A percentile compares a stretch with the other conserved stretches of the same genome.
Conservation (phyloP, 2,329 filamentous ascomycete genomes). For the Gliomastix tumulicola region DNA sequence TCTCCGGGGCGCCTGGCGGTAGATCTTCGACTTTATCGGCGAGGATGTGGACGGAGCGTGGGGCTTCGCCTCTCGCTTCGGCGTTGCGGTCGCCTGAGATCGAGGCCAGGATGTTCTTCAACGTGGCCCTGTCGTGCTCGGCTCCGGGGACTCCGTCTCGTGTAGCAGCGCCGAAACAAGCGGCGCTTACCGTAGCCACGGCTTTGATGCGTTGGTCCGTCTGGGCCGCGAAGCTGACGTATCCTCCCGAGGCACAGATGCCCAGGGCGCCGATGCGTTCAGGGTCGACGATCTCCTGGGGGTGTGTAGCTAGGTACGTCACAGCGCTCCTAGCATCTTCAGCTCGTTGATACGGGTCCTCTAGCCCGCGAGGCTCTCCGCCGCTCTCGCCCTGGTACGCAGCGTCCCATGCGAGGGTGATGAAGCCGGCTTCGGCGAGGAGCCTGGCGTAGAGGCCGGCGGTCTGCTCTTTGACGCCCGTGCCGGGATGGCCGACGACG, state of each 20-base stretch:
- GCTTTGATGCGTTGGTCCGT: conserved; percentile 29
- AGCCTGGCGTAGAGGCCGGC: conserved; percentile 19
- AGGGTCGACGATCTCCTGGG: conserved; percentile 15
- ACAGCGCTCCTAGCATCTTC: conserved; percentile 26
- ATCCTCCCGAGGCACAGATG: conserved; percentile 29
- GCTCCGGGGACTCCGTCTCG: conserved; percentile 8
- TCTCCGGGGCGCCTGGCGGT: neutral
- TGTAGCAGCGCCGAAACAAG: conserved; percentile 19
- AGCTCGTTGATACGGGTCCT: conserved; percentile 27
- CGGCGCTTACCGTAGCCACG: conserved; percentile 20
- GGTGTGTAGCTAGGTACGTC: conserved; percentile 19
- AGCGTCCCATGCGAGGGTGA: conserved; percentile 25
- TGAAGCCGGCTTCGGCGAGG: conserved; percentile 22
- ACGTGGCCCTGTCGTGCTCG: conserved; percentile 1
- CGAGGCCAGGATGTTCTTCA: neutral
- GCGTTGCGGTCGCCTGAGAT: conserved; percentile 2
- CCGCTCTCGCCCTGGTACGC: conserved; percentile 26
- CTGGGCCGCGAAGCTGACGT: conserved; percentile 22
- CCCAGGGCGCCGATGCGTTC: conserved; percentile 27
- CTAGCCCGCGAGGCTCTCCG: conserved; percentile 25
- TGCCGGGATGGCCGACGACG: conserved; percentile 21
- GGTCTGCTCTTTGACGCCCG: conserved; percentile 29
- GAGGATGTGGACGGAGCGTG: neutral
- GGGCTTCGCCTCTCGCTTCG: neutral
- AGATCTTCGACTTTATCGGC: neutral